phyloP scores from a whole-genome alignment of 768 basidiomycete genomes.

The Mrakia blollopis region DNA sequence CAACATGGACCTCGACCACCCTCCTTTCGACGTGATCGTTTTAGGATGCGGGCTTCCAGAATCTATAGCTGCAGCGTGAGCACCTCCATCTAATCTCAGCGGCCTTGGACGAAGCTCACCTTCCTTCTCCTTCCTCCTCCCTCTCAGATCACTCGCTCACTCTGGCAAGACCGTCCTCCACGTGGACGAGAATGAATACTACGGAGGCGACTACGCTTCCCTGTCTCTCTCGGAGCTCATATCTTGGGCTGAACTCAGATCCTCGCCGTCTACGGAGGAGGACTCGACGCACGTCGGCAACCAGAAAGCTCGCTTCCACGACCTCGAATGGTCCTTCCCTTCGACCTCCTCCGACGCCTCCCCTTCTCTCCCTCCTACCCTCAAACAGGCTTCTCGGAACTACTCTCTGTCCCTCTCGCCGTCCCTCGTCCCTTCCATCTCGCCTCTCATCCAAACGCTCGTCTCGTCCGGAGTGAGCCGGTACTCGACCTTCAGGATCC shows the following conservation, averaged over 20 bases:
- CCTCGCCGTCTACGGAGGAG: neutral
- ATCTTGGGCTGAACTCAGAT: conserved; percentile 52
- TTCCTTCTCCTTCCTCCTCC: neutral
- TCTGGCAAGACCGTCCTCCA: conserved; percentile 84
- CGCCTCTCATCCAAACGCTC: conserved; percentile 71
- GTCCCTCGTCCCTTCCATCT: conserved; percentile 69
- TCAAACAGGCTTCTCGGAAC: conserved; percentile 60
- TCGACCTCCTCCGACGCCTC: neutral
- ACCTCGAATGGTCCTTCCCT: conserved; percentile 22
- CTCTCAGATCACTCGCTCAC: conserved; percentile 73
- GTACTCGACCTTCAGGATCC: conserved; percentile 83
- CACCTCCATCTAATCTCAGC: conserved; percentile 30
- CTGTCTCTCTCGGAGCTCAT: conserved; percentile 74
- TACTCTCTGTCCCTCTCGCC: conserved; percentile 86
- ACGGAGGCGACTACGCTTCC: conserved; percentile 77
- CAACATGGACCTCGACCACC: conserved; percentile 31
- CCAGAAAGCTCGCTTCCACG: conserved; percentile 1
- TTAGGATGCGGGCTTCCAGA: conserved; percentile 59
- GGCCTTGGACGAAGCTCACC: neutral
- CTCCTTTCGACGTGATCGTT: conserved; percentile 47
- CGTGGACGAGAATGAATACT: conserved; percentile 75
- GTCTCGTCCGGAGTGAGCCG: conserved; percentile 76
- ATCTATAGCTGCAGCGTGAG: conserved; percentile 85
- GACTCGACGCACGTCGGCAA: conserved; percentile 29
- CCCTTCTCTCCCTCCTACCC: conserved; percentile 34